phyloP scores from a whole-genome alignment of 1,139 yeast species.

The Saccharomyces hybrid region DNA sequence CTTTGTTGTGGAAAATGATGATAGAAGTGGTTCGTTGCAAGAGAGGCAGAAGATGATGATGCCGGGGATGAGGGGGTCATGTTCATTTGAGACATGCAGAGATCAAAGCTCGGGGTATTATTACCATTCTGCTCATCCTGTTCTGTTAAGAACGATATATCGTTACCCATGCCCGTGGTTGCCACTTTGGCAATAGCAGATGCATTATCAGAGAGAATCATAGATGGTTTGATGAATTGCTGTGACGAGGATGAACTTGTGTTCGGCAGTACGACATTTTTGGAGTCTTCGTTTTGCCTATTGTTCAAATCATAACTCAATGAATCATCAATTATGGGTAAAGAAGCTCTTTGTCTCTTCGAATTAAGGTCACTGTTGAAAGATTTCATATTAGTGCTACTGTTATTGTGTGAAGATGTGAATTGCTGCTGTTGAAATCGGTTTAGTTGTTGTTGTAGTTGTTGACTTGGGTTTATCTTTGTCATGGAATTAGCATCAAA shows the following conservation, averaged over 20 bases:
- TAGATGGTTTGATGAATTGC: conserved; percentile 15
- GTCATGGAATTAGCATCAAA: background rate
- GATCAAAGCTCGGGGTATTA: conserved; percentile 40
- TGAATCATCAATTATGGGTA: conserved; percentile 20
- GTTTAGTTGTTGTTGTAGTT: background rate
- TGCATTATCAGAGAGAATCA: conserved; percentile 12
- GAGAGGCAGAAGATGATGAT: background rate
- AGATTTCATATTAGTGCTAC: conserved; percentile 7
- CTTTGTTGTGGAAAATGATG: background rate
- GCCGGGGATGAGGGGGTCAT: background rate
- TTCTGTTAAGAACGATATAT: conserved; percentile 32
- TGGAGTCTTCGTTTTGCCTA: conserved; percentile 13
- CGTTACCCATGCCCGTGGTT: conserved; percentile 50
- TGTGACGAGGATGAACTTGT: background rate
- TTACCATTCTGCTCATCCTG: background rate
- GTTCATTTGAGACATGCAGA: conserved; percentile 56
- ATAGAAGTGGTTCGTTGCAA: background rate
- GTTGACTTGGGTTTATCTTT: background rate
- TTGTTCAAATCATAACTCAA: conserved; percentile 15
- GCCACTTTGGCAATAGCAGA: conserved; percentile 14
- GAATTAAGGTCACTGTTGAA: conserved; percentile 8
- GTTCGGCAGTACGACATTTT: background rate
- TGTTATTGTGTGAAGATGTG: conserved; percentile 4
- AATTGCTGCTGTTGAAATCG: conserved; percentile 3
- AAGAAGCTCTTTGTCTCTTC: conserved; percentile 22